phyloP scores from a whole-genome alignment of 2,329 filamentous ascomycete genomes.

The Neoarthrinium moseri region DNA sequence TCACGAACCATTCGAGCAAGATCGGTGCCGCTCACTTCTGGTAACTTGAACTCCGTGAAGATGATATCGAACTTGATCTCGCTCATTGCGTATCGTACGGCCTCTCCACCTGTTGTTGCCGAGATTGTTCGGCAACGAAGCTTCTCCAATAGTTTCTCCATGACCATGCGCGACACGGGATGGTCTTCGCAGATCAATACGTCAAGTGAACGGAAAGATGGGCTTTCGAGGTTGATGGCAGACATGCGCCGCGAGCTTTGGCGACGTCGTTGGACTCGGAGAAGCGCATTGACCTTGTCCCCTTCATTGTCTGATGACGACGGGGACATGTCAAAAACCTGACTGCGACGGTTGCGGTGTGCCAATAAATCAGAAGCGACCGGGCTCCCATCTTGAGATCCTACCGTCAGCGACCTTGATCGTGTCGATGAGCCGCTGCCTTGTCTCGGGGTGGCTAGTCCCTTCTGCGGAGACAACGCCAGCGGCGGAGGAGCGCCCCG shows the following conservation, averaged over 20 bases:
- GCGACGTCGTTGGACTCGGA: constrained; percentile 90
- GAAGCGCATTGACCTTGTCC: constrained; percentile 81
- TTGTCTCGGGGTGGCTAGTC: constrained; percentile 59
- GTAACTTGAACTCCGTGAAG: constrained; percentile 94
- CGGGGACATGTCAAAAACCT: constrained; percentile 93
- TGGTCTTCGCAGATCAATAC: constrained; percentile 97
- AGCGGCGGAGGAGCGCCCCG: constrained; percentile 48
- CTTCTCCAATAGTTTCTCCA: constrained; percentile 97
- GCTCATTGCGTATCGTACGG: constrained; percentile 88
- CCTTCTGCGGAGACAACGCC: constrained; percentile 63
- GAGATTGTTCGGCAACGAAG: constrained; percentile 91
- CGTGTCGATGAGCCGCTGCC: constrained; percentile 62
- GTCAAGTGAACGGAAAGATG: constrained; percentile 86
- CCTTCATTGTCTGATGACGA: constrained; percentile 98
- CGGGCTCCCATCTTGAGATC: constrained; percentile 87
- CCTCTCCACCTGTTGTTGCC: constrained; percentile 85
- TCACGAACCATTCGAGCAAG: constrained; percentile 97
- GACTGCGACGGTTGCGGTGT: constrained; percentile 83
- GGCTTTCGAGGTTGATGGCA: constrained; percentile 82
- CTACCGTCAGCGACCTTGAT: constrained; percentile 86
- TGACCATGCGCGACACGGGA: constrained; percentile 94
- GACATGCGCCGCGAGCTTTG: constrained; percentile 94
- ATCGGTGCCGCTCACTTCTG: constrained; percentile 91
- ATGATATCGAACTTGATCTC: constrained; percentile 99
- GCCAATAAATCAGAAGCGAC: constrained; percentile 66